A percentile compares a stretch with the other conserved stretches of the same genome.
Evolutionary conservation across 768 basidiomycete genomes (phyloP).

Genomic region (Collybiopsis luxurians): DNA sequence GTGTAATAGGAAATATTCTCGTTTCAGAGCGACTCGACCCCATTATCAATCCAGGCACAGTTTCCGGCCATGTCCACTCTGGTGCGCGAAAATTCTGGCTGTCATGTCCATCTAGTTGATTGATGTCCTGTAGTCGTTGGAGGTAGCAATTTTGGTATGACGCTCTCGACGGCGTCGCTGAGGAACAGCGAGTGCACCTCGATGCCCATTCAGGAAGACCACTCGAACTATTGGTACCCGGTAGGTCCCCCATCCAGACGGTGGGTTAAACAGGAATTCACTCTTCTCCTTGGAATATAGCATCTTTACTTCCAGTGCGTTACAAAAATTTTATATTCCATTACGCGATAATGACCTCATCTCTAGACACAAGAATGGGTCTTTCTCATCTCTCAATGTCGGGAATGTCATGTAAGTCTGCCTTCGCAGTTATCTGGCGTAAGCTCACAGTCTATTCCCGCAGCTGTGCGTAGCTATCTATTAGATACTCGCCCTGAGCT

Average conservation of each 20-base stretch:
- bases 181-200: conserved; percentile 49
- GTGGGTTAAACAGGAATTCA: too few species aligned
- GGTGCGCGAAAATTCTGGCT: conserved; percentile 22
- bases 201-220: conserved; percentile 43
- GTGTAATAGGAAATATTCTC: conserved; percentile 40
- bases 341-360: background rate
- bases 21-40: conserved; percentile 51
- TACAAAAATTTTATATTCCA: background rate
- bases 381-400: conserved; percentile 40
- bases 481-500: too few species aligned
- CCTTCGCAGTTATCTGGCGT: background rate
- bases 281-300: conserved; percentile 25
- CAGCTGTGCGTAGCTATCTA: conserved; percentile 17
- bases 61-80: conserved; percentile 47
- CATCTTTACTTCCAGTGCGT: conserved; percentile 51
- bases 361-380: conserved; percentile 44
- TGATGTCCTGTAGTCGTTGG: conserved; percentile 38
- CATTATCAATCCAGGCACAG: conserved; percentile 42
- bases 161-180: conserved; percentile 37
- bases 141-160: conserved; percentile 49
- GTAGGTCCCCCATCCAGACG: conserved; percentile 28
- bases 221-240: conserved; percentile 45
- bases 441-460: too few species aligned
- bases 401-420: conserved; percentile 42
- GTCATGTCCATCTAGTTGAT: background rate